A percentile compares a stretch with the other conserved stretches of the same genome.
Conservation (phyloP, 1,284 basidiomycete genomes). For the Apiotrichum mycotoxinovorans region DNA sequence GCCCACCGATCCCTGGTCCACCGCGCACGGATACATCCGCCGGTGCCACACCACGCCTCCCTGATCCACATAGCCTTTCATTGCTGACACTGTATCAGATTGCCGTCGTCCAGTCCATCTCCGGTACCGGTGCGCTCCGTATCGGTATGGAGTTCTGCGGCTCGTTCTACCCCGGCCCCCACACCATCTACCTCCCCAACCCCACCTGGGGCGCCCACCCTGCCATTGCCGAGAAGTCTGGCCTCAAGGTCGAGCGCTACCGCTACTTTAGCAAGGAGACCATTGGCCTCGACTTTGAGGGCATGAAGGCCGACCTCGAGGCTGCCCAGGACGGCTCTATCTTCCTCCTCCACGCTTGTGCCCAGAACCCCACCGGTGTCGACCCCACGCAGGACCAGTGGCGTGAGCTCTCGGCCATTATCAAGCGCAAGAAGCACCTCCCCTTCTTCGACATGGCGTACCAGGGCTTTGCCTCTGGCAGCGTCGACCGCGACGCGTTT, state of each 20-base stretch:
- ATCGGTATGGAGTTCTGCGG: constrained; percentile 89
- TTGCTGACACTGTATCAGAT: constrained; percentile 56
- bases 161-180: constrained; percentile 80
- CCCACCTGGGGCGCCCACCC: constrained; percentile 99
- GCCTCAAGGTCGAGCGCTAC: constrained; percentile 73
- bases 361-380: constrained; percentile 90
- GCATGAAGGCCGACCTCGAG: constrained; percentile 80
- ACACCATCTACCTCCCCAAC: constrained; percentile 84
- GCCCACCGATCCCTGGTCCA: background rate
- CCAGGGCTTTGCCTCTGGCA: constrained; percentile 90
- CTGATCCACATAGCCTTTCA: background rate
- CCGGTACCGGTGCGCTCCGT: constrained; percentile 93
- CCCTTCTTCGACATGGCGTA: constrained; percentile 73
- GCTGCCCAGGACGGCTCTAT: constrained; percentile 53
- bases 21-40: background rate
- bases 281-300: constrained; percentile 87
- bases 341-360: constrained; percentile 58
- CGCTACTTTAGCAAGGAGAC: constrained; percentile 90
- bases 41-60: background rate
- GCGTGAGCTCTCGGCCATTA: constrained; percentile 81
- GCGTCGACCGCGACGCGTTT: constrained; percentile 83
- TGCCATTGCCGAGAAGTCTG: constrained; percentile 62
- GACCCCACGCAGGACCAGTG: constrained; percentile 94
- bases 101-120: constrained; percentile 91
- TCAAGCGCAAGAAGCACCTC: constrained; percentile 60